phyloP scores from a whole-genome alignment of 345 rosid species.

The Lagerstroemia speciosa region DNA sequence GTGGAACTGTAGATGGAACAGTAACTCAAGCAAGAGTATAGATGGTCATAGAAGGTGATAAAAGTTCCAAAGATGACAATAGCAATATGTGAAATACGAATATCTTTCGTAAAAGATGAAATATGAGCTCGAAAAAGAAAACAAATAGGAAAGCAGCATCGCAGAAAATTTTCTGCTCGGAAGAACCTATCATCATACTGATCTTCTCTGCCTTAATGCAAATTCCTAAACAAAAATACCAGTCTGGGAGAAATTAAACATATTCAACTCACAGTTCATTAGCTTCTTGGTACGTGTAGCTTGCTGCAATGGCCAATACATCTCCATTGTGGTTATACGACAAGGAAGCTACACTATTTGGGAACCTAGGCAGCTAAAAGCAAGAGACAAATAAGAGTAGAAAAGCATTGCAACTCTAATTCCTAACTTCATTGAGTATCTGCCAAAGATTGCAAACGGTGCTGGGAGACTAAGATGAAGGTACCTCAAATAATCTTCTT shows the following conservation, averaged over 20 bases:
- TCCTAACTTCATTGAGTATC: background rate
- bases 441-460: background rate
- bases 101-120: background rate
- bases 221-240: background rate
- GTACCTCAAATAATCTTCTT: constrained; percentile 66
- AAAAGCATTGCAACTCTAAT: background rate
- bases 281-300: constrained; percentile 62
- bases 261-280: constrained; percentile 46
- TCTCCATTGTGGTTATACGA: constrained; percentile 47
- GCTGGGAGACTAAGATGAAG: background rate
- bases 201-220: background rate
- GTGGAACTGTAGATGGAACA: background rate
- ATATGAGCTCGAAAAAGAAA: background rate
- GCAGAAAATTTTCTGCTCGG: background rate
- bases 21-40: background rate
- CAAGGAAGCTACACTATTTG: constrained; percentile 62
- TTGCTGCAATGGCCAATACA: constrained; percentile 71
- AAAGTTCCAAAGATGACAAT: background rate
- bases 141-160: background rate
- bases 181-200: background rate
- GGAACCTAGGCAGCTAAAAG: constrained; percentile 57
- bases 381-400: constrained; percentile 8
- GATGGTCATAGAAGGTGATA: background rate
- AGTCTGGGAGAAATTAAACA: background rate
- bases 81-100: background rate